Percentiles rank a stretch among this genome's conserved stretches.
Evolutionary conservation across 768 basidiomycete species (phyloP).

Genomic region (Suillus tomentosus): DNA sequence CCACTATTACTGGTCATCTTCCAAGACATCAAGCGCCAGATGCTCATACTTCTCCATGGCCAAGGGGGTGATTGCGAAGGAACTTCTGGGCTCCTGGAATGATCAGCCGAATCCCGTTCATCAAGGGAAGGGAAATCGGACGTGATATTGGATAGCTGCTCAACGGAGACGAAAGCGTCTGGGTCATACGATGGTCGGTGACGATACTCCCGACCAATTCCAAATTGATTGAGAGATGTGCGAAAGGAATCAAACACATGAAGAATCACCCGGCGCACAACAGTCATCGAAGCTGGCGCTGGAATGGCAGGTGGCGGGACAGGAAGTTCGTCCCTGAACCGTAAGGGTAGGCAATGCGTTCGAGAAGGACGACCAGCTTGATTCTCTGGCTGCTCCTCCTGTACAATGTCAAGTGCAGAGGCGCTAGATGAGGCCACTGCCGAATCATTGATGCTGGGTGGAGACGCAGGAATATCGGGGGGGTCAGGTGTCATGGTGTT

Average conservation of each 20-base stretch:
- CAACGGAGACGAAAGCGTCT: too few relatives aligned
- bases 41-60: conserved; percentile 20
- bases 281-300: not conserved
- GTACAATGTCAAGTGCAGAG: too few relatives aligned
- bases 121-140: not conserved
- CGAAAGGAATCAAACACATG: conserved; percentile 19
- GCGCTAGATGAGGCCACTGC: too few relatives aligned
- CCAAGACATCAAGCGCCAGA: conserved; percentile 18
- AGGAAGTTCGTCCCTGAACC: conserved; percentile 20
- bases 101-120: not conserved
- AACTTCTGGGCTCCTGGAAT: not conserved
- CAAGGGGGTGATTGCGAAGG: conserved; percentile 11
- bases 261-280: conserved; percentile 14
- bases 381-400: not conserved
- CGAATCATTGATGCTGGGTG: too few relatives aligned
- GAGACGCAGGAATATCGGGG: too few relatives aligned
- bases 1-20: conserved; percentile 9
- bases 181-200: conserved; percentile 16
- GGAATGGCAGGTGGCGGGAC: conserved; percentile 13
- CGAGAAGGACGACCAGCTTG: not conserved
- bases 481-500: too few relatives aligned
- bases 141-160: conserved; percentile 3
- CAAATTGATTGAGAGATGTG: conserved; percentile 21
- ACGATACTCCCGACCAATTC: conserved; percentile 18
- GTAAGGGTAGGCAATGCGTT: conserved; percentile 2